Conservation (phyloP, 2,329 filamentous ascomycete genomes). For the Fusarium keratoplasticum region DNA sequence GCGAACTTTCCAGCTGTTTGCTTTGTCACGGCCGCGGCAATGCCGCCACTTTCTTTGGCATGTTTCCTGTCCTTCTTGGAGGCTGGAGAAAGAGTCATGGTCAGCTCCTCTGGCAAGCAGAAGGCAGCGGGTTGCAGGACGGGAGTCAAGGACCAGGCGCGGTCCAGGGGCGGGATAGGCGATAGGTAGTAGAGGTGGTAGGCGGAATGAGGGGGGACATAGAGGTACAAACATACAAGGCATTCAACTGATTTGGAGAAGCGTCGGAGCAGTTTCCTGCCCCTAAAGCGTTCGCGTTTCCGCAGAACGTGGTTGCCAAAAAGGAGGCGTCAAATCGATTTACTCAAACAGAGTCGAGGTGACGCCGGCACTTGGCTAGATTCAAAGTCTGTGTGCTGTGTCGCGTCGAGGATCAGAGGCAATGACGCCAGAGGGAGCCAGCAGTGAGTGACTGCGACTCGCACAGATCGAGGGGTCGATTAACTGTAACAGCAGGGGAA, state of each 20-base stretch:
- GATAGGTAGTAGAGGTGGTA: not conserved
- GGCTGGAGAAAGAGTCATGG: slow-evolving; percentile 48
- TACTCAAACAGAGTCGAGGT: slow-evolving; percentile 15
- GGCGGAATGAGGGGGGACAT: slow-evolving; percentile 17
- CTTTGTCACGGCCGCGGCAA: slow-evolving; percentile 65
- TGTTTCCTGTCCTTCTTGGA: slow-evolving; percentile 66
- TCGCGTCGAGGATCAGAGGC: slow-evolving; percentile 28
- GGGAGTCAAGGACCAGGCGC: slow-evolving; percentile 20
- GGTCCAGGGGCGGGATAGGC: slow-evolving; percentile 23
- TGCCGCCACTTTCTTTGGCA: slow-evolving; percentile 65
- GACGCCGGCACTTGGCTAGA: slow-evolving; percentile 36
- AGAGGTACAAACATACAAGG: slow-evolving; percentile 48
- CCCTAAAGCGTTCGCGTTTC: slow-evolving; percentile 45
- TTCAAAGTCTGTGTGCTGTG: slow-evolving; percentile 30
- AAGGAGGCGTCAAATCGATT: slow-evolving; percentile 29
- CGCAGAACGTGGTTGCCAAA: slow-evolving; percentile 41
- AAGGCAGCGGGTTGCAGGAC: slow-evolving; percentile 28
- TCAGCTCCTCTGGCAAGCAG: slow-evolving; percentile 29
- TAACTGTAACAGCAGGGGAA: slow-evolving; percentile 16
- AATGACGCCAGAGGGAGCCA: slow-evolving; percentile 23
- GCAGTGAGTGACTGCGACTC: slow-evolving; percentile 6
- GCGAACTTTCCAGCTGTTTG: slow-evolving; percentile 64
- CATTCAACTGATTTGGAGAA: slow-evolving; percentile 51
- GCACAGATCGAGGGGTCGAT: slow-evolving; percentile 21
- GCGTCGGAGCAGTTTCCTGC: slow-evolving; percentile 49